Percentiles rank a stretch among this genome's conserved stretches.
Conservation (phyloP, 208 protist genomes). For the Trypanosoma conorhini region DNA sequence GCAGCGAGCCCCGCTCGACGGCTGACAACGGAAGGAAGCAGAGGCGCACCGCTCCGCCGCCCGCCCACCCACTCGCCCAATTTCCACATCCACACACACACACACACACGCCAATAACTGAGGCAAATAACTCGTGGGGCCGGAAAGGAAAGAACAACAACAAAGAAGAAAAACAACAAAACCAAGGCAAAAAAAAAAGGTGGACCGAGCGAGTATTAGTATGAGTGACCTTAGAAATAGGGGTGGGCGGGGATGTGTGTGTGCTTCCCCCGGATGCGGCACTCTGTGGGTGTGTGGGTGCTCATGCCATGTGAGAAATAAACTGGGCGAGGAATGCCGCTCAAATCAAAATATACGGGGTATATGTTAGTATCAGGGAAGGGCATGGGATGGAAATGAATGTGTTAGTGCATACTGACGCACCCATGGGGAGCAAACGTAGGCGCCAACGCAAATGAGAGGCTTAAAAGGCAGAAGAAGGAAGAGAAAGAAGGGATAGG, state of each 20-base stretch:
- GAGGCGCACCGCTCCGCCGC: too few relatives aligned
- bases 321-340: neutral
- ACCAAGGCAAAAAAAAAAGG: neutral
- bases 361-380: neutral
- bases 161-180: neutral
- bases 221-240: neutral
- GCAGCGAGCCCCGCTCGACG: too few relatives aligned
- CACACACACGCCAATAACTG: neutral
- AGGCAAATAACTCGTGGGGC: neutral
- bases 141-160: neutral
- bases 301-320: neutral
- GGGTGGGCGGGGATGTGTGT: neutral
- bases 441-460: neutral
- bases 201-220: neutral
- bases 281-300: neutral
- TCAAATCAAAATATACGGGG: neutral
- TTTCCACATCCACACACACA: neutral
- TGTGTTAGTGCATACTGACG: neutral
- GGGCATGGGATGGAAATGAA: neutral
- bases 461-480: neutral
- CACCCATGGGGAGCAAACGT: neutral
- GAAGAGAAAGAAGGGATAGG: constrained; percentile 15
- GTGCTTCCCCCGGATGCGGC: neutral
- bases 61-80: neutral
- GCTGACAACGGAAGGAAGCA: too few relatives aligned